Evolutionary conservation across 306 rosid genomes (phyloP).

Genomic region (Rosa rugosa): DNA sequence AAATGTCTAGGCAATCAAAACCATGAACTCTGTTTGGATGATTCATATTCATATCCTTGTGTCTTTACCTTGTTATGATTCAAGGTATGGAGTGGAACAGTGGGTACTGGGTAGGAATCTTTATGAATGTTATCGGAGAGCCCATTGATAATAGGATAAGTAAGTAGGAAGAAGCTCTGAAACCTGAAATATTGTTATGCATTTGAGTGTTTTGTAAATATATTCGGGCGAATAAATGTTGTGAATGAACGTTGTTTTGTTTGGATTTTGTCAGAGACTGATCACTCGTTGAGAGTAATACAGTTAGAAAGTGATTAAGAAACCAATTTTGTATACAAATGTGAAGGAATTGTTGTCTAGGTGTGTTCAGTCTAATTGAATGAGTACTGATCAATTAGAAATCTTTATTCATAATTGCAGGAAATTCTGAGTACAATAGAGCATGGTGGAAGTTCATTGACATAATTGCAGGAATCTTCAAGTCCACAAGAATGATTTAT

Average conservation of each 20-base stretch:
- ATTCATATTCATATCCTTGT: neutral
- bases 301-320: neutral
- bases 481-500: too few relatives aligned
- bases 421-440: too few relatives aligned
- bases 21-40: too few relatives aligned
- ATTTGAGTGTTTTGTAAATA: neutral
- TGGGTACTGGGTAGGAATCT: too few relatives aligned
- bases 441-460: too few relatives aligned
- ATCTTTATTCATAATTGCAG: too few relatives aligned
- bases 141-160: slow-evolving; percentile 69
- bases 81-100: too few relatives aligned
- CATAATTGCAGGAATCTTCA: too few relatives aligned
- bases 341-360: neutral
- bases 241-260: slow-evolving; percentile 1
- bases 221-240: neutral
- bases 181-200: neutral
- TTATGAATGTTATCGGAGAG: slow-evolving; percentile 83
- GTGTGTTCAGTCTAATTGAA: neutral
- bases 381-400: too few relatives aligned
- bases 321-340: neutral
- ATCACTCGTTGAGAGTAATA: slow-evolving; percentile 34
- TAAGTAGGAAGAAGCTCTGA: slow-evolving; percentile 30
- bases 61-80: too few relatives aligned
- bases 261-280: slow-evolving; percentile 44
- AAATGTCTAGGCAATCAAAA: neutral